These are phyloP conservation scores for Fusarium verrucosum DNA, from an alignment of 2,329 filamentous ascomycete species.

Conservation along the genomic window DNA sequence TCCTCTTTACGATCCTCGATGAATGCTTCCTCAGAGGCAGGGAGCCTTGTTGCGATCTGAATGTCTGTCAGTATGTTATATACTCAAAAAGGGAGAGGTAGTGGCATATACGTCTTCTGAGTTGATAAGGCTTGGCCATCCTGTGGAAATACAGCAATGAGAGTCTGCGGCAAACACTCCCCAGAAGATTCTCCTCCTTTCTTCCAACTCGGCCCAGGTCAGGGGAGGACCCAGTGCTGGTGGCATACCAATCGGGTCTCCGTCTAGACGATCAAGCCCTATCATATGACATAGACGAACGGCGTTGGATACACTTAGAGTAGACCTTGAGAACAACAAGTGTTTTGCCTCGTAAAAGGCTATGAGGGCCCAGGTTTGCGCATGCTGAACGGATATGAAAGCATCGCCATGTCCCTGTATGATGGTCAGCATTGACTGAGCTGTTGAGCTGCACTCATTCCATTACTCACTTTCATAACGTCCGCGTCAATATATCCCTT, in stretches of 20 bases:
- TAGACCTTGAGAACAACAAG: conserved; percentile 86
- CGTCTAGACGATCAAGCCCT: conserved; percentile 82
- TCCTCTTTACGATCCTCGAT: conserved; percentile 69
- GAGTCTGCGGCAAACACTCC: conserved; percentile 82
- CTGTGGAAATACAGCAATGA: conserved; percentile 87
- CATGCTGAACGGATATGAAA: conserved; percentile 81
- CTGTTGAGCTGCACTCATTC: too few relatives aligned
- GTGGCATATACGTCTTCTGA: conserved; percentile 66
- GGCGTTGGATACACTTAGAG: conserved; percentile 79
- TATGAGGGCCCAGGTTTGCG: conserved; percentile 81
- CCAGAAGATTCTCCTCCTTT: conserved; percentile 89
- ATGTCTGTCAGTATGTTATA: conserved; percentile 6
- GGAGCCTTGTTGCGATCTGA: conserved; percentile 80
- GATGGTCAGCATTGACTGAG: background rate
- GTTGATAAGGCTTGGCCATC: conserved; percentile 86
- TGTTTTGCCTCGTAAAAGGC: conserved; percentile 83
- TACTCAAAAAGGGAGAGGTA: background rate
- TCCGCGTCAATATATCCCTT: conserved; percentile 85
- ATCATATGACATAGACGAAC: conserved; percentile 82
- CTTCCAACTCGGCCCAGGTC: conserved; percentile 80
- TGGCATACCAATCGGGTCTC: conserved; percentile 70
- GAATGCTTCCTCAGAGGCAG: conserved; percentile 81
- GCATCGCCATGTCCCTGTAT: conserved; percentile 76
- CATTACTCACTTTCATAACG: conserved; percentile 73
- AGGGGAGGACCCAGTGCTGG: conserved; percentile 76